Evolutionary conservation across 2,329 filamentous ascomycete genomes (phyloP).

Genomic region (Aciculosporium take): DNA sequence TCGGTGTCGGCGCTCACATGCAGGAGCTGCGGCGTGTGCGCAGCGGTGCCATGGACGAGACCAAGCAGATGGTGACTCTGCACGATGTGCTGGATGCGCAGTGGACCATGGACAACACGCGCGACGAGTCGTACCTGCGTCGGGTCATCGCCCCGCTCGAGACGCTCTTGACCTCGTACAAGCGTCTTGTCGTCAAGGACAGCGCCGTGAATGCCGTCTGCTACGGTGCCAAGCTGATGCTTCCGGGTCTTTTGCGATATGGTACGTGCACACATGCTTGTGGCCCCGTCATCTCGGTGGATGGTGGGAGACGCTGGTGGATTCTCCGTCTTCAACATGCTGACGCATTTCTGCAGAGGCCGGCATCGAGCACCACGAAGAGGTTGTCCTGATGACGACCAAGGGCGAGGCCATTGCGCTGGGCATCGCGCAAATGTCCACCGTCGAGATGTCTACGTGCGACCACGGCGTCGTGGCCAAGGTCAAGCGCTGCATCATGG

Average conservation of each 20-base stretch:
- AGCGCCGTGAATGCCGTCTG: slow-evolving; percentile 79
- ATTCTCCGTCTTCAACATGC: slow-evolving; percentile 11
- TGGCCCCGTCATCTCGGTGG: too few species aligned
- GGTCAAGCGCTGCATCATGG: slow-evolving; percentile 99
- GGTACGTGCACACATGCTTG: slow-evolving; percentile 51
- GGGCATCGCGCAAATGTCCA: slow-evolving; percentile 94
- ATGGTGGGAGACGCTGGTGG: too few species aligned
- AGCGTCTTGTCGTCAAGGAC: slow-evolving; percentile 92
- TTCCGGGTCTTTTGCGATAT: slow-evolving; percentile 87
- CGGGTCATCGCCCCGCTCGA: slow-evolving; percentile 86
- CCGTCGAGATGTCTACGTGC: slow-evolving; percentile 89
- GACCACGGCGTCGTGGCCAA: slow-evolving; percentile 97
- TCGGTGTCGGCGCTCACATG: slow-evolving; percentile 89
- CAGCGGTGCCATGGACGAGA: slow-evolving; percentile 89
- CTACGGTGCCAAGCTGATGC: slow-evolving; percentile 98
- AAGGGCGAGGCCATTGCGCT: slow-evolving; percentile 98
- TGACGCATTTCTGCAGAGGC: slow-evolving; percentile 41
- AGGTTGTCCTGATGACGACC: slow-evolving; percentile 95
- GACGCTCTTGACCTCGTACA: slow-evolving; percentile 82
- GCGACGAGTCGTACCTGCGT: slow-evolving; percentile 85
- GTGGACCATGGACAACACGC: slow-evolving; percentile 89
- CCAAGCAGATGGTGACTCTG: slow-evolving; percentile 75
- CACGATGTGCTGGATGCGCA: slow-evolving; percentile 83
- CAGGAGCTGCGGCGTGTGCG: slow-evolving; percentile 91
- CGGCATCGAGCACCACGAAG: slow-evolving; percentile 86